Evolutionary conservation across 2,329 filamentous ascomycete genomes (phyloP).

Genomic region (Cladophialophora yegresii): DNA sequence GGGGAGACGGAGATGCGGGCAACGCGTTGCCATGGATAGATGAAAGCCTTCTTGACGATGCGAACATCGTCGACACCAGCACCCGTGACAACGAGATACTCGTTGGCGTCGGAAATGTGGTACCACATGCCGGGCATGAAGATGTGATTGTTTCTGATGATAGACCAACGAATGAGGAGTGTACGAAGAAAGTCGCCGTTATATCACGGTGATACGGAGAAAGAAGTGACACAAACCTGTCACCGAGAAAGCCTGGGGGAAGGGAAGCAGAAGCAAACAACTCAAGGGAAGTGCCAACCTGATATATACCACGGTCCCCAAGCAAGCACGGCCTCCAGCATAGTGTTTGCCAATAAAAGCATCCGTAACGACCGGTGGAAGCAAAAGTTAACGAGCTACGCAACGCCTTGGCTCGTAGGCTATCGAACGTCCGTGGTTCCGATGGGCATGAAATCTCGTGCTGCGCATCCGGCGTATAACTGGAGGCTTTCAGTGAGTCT

Average conservation of each 20-base stretch:
- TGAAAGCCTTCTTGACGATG: slow-evolving; percentile 75
- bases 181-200: not conserved
- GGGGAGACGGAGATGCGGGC: slow-evolving; percentile 46
- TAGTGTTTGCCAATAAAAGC: not conserved
- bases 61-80: slow-evolving; percentile 71
- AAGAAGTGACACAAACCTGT: not conserved
- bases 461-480: not conserved
- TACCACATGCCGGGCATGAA: slow-evolving; percentile 51
- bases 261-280: not conserved
- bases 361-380: not conserved
- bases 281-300: not conserved
- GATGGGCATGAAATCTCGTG: not conserved
- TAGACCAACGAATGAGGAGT: not conserved
- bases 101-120: slow-evolving; percentile 71
- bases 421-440: not conserved
- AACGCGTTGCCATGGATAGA: slow-evolving; percentile 68
- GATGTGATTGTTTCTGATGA: not conserved
- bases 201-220: not conserved
- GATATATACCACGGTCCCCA: not conserved
- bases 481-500: not conserved
- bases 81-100: slow-evolving; percentile 86
- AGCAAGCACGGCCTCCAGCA: not conserved
- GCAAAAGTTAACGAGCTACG: not conserved
- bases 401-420: not conserved
- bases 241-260: not conserved